These are phyloP conservation scores for Boletus pseudopeckii DNA, from an alignment of 768 basidiomycete species.

Conservation along the genomic window DNA sequence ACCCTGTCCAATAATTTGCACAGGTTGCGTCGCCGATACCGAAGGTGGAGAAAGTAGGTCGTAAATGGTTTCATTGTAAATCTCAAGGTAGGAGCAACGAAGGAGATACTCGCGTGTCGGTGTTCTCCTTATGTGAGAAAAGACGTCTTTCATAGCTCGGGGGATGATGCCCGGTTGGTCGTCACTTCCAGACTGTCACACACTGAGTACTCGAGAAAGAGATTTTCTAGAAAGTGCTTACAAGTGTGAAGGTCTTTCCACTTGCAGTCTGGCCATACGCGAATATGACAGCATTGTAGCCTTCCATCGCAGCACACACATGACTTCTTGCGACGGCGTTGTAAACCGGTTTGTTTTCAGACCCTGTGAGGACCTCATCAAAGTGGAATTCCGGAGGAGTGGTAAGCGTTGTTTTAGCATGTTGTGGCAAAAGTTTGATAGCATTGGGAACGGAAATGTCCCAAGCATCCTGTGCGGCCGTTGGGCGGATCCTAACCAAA, in stretches of 20 bases:
- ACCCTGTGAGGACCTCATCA: slow-evolving; percentile 74
- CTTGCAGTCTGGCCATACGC: slow-evolving; percentile 89
- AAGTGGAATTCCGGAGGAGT: slow-evolving; percentile 57
- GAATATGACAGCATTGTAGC: slow-evolving; percentile 94
- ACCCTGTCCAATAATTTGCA: slow-evolving; percentile 71
- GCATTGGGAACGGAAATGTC: slow-evolving; percentile 40
- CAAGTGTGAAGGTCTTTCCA: slow-evolving; percentile 71
- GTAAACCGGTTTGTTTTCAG: slow-evolving; percentile 78
- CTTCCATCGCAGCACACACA: slow-evolving; percentile 91
- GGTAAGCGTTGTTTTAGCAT: slow-evolving; percentile 44
- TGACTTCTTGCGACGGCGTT: slow-evolving; percentile 72
- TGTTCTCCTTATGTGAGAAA: slow-evolving; percentile 74
- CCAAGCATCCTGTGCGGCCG: slow-evolving; percentile 54
- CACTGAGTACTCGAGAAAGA: slow-evolving; percentile 34
- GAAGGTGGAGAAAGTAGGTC: slow-evolving; percentile 79
- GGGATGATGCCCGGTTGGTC: slow-evolving; percentile 94
- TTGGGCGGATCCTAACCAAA: slow-evolving; percentile 57
- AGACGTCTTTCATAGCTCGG: slow-evolving; percentile 88
- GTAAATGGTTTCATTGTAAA: slow-evolving; percentile 90
- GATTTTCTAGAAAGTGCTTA: slow-evolving; percentile 19
- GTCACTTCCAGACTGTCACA: slow-evolving; percentile 60
- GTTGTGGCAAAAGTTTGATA: slow-evolving; percentile 60
- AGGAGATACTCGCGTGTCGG: slow-evolving; percentile 87
- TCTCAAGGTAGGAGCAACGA: slow-evolving; percentile 93
- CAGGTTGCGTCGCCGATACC: slow-evolving; percentile 49